Base-by-base conservation (phyloP, 352 stramenopile genomes). In the Phytopythium vexans region DNA sequence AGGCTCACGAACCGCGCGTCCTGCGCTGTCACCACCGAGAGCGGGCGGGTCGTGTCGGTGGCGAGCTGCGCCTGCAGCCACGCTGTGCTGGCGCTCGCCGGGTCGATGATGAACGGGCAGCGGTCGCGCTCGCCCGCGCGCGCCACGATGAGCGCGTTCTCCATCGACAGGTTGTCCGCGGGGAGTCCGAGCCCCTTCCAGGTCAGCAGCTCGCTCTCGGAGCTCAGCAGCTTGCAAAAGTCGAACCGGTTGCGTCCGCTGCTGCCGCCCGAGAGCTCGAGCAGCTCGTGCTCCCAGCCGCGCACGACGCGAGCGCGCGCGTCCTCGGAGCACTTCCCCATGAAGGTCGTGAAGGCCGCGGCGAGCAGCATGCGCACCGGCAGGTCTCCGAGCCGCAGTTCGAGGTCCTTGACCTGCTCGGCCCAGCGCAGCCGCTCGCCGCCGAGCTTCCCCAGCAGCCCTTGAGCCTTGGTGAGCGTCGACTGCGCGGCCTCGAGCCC, bases 61-160 rank as follows among this genome's bases (percentile, higher is more conserved):
- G 82, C 72, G 4, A 98, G 66, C 62, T 97, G 86, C 5, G 80
- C 77, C 69, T 97, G 86, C 6, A 98, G 55, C 95, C 95, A 98
- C 3, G 62, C 60, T 0, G 82, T 94, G 14, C 86, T 84, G 0
- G 93, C 91, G 39, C 76, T 96, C 0, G 92, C 91, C 0, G 95
- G 95, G 47, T 98, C 95, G 44, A 98, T 94, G 56, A 98, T 97
- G 52, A 98, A 98, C 2, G 94, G 92, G 43, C 95, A 95, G 5
- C 88, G 74, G 16, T 89, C 71, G 6, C 57, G 21, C 21, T 27
- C 53, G n/a, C 74, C 78, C 0, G 69, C 78, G 43, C 96, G 85
- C 4, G 86, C 59, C 4, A 98, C 75, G 8, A 98, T 88, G 5
- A 98, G 60, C 1, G 86, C 94, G 54, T 98, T 98, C 54, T 98